These are phyloP conservation scores for Asclepias syriaca DNA, from an alignment of 257 asterid species.

Conservation along the genomic window DNA sequence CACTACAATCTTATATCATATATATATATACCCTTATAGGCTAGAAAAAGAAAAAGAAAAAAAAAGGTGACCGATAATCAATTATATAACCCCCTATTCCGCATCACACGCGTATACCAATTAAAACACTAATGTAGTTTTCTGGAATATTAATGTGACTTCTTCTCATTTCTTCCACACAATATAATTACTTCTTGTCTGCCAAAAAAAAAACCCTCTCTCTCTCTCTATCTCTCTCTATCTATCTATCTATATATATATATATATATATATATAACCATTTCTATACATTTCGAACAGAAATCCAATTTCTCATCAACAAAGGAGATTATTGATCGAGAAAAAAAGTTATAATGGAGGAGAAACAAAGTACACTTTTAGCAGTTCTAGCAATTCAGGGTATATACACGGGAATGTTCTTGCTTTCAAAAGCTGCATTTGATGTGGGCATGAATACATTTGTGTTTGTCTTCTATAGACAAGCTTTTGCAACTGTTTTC, in stretches of 20 bases:
- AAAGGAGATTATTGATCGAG: no score
- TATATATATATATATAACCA: no score
- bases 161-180: not conserved
- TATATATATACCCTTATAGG: no score
- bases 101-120: conserved; percentile 7
- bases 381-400: conserved; percentile 46
- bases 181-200: no score
- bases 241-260: not conserved
- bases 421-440: conserved; percentile 74
- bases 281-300: no score
- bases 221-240: not conserved
- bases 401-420: conserved; percentile 68
- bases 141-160: not conserved
- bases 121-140: not conserved
- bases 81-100: no score
- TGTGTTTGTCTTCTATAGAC: conserved; percentile 80
- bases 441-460: conserved; percentile 78
- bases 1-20: no score
- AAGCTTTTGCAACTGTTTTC: conserved; percentile 72
- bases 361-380: conserved; percentile 25
- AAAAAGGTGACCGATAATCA: no score
- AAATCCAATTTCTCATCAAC: no score
- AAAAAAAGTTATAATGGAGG: conserved; percentile 23
- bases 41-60: no score
- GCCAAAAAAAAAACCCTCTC: not conserved